phyloP scores from a whole-genome alignment of 129 eudicot species.

The Tagetes erecta region DNA sequence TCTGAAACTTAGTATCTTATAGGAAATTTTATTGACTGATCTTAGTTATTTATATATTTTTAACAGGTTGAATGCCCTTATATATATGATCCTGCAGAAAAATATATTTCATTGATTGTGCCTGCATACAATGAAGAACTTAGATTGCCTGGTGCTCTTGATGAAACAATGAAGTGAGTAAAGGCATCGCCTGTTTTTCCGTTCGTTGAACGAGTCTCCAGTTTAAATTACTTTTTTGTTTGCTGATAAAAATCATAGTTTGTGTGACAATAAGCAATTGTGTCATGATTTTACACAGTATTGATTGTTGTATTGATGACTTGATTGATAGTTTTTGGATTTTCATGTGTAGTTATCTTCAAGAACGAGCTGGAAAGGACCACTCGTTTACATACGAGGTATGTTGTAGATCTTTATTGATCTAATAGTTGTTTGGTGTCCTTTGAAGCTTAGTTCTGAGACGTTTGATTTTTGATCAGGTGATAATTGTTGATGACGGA shows the following conservation, averaged over 20 bases:
- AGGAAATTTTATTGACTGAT: not conserved
- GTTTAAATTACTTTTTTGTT: not conserved
- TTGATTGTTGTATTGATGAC: not conserved
- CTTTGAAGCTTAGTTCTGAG: not conserved
- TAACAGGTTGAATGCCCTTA: constrained; percentile 83
- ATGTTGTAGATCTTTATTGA: not conserved
- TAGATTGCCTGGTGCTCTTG: constrained; percentile 90
- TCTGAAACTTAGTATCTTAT: not conserved
- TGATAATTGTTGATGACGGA: constrained; percentile 88
- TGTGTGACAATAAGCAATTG: not conserved
- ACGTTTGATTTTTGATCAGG: constrained; percentile 43
- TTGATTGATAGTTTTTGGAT: constrained; percentile 11
- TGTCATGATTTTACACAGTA: not conserved
- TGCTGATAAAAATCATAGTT: not conserved
- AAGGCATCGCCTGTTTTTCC: not conserved
- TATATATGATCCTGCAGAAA: constrained; percentile 79
- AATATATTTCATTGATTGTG: constrained; percentile 76
- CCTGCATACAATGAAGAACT: constrained; percentile 97
- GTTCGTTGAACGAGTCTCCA: not conserved
- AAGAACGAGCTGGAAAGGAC: constrained; percentile 67
- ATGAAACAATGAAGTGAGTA: constrained; percentile 76
- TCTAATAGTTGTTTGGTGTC: not conserved
- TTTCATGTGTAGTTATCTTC: constrained; percentile 66
- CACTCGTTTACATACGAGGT: constrained; percentile 79
- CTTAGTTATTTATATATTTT: not conserved